A percentile compares a stretch with the other conserved stretches of the same genome.
phyloP scores from a whole-genome alignment of 345 rosid genomes.

The Balakata baccata region DNA sequence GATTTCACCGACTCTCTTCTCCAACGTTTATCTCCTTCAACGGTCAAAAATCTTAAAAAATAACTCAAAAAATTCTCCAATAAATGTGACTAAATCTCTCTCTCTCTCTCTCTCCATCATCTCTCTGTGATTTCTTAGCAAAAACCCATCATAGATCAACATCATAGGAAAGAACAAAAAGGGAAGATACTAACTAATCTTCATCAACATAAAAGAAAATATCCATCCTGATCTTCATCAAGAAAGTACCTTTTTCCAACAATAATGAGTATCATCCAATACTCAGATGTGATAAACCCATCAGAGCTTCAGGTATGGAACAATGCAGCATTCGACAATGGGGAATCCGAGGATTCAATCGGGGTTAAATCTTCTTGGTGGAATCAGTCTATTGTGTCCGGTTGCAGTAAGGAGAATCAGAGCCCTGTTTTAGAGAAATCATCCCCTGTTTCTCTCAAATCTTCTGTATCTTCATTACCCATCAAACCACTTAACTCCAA shows the following conservation, averaged over 20 bases:
- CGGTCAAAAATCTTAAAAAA: slow-evolving; percentile 52
- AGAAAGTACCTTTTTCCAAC: neutral
- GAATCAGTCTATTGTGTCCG: slow-evolving; percentile 55
- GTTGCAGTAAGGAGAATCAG: slow-evolving; percentile 55
- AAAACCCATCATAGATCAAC: neutral
- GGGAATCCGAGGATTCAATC: slow-evolving; percentile 45
- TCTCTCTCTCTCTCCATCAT: neutral
- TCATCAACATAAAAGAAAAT: neutral
- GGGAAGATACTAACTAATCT: neutral
- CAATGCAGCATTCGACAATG: slow-evolving; percentile 86
- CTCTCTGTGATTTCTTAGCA: neutral
- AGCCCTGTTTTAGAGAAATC: slow-evolving; percentile 35
- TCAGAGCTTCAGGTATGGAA: slow-evolving; percentile 77
- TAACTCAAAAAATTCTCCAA: neutral
- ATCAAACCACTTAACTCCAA: slow-evolving; percentile 37
- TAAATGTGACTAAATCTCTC: neutral
- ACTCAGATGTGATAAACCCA: slow-evolving; percentile 42
- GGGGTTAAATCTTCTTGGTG: slow-evolving; percentile 45
- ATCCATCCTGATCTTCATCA: neutral
- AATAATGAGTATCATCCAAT: slow-evolving; percentile 49
- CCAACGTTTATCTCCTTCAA: slow-evolving; percentile 63
- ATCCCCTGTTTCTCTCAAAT: slow-evolving; percentile 31
- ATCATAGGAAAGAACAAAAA: neutral
- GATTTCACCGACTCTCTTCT: slow-evolving; percentile 16
- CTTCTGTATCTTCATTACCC: slow-evolving; percentile 17